Evolutionary conservation across 192 early-diverging fungal genomes (phyloP), one percentile per base, ranked within the genome.

Genomic region (Gaertneriomyces semiglobifer): DNA sequence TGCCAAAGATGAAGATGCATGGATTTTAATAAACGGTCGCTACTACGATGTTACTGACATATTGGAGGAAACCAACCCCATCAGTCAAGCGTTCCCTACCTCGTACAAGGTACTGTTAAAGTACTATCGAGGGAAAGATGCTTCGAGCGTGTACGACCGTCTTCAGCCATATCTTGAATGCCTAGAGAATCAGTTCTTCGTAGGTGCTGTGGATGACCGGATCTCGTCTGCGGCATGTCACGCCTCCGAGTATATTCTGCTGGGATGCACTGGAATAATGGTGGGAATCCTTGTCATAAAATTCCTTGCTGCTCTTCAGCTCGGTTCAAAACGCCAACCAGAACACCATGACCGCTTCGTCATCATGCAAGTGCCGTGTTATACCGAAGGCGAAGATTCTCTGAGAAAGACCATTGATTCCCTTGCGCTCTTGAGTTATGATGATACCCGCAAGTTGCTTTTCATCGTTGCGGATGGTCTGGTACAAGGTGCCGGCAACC

Each of bases 371-470:
- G 90, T 98, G 11, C 94, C 95, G 9, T 98, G 95, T 78, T 98
- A 98, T 75, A 95, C 94, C n/a, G 95, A 98, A 74, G 88, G 89
- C 62, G 95, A 98, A 67, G 92, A 92, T 33, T 95, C 94, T 4
- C 79, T 98, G 54, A 79, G 88, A 43, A 90, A 90, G 74, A 98
- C 95, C 0, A 86, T 98, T 53, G 87, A 98, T 71, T 98, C 95
- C 33, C 79, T 98, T 42, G 86, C 93, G 1, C 75, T 84, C 40
- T 84, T 95, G 47, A 82, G 92, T 44, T 98, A 98, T 70, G 93
- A 94, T 57, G 95, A 98, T 76, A 94, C 93, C 73, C 83, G 93
- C 63, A 98, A 98, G 77, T 84, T 98, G 53, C 67, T 98, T 39
- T 94, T 98, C 73, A 89, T 98, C 42, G 85, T 98, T 47, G 90